Conservation (phyloP, 2,329 filamentous ascomycete species). For the Fonsecaea nubica region DNA sequence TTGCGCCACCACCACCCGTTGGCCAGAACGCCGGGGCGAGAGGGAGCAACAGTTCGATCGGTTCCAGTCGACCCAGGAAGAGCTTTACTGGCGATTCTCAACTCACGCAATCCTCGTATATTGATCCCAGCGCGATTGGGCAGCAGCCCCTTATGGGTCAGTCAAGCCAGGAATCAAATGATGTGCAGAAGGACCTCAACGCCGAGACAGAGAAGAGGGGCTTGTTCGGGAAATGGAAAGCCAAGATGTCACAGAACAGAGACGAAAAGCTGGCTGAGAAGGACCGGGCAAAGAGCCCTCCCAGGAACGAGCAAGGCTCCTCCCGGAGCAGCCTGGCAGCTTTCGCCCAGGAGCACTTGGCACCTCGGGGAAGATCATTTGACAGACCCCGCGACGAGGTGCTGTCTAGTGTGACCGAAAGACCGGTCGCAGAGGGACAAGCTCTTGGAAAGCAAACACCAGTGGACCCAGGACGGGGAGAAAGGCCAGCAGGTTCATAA, state of each 20-base stretch:
- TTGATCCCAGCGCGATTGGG: conserved; percentile 44
- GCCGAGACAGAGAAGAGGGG: conserved; percentile 63
- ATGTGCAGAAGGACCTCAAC: conserved; percentile 44
- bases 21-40: conserved; percentile 69
- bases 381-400: conserved; percentile 34
- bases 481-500: conserved; percentile 6
- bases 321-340: conserved; percentile 48
- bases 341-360: conserved; percentile 41
- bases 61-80: conserved; percentile 57
- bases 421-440: conserved; percentile 18
- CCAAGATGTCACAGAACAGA: conserved; percentile 62
- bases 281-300: conserved; percentile 60
- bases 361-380: conserved; percentile 37
- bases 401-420: conserved; percentile 24
- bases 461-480: conserved; percentile 14
- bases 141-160: conserved; percentile 41
- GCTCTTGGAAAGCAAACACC: conserved; percentile 9
- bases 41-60: conserved; percentile 71
- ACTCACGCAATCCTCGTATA: conserved; percentile 48
- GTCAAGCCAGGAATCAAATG: conserved; percentile 49
- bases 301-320: conserved; percentile 44
- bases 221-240: conserved; percentile 69
- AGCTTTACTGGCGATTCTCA: conserved; percentile 54
- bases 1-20: conserved; percentile 57
- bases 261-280: conserved; percentile 64